Evolutionary conservation across 352 stramenopile genomes (phyloP), one percentile per base, ranked within the genome.

Genomic region (Pythium plurisporium): DNA sequence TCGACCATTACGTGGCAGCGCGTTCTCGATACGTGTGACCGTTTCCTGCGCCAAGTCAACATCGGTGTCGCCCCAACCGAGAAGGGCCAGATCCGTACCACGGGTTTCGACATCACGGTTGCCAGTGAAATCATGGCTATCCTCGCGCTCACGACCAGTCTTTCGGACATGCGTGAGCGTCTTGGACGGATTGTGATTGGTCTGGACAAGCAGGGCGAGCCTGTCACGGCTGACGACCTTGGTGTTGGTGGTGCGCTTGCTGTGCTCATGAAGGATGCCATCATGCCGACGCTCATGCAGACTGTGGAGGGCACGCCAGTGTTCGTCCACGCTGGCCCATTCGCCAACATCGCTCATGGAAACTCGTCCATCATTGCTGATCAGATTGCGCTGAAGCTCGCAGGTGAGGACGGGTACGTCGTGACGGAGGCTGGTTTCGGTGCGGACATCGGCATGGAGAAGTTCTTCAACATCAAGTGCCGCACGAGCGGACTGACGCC

Each of bases 391-490:
- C 69, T 93, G 11, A 88, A 89, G 51, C 80, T 99, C 20, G 95
- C 97, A 0, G 96, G 96, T 9, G 92, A 98, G 29, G 94, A 99
- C 31, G 96, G 96, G 19, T 99, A 95, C 54, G 92, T 98, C 34
- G 87, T 99, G 22, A 99, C 97, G 0, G 96, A 99, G 68, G 96
- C 95, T 15, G 97, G 97, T 10, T 99, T 99, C 67, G 97, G 97
- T 36, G 96, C 96, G 10, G 96, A 99, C 64, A 98, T 99, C 57
- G 91, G 89, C 47, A 94, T 97, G 75, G 91, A 98, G 62, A 98
- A 99, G 74, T 99, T 99, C 70, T 99, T 98, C 74, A 98, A 99
- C 81, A 99, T 99, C 67, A 99, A 99, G 79, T 99, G 96, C 70
- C 86, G 97, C 30, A 83, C 88, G 31, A 97, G 82, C 57, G 96